Evolutionary conservation across 176 grass and related monocot species (phyloP).

Genomic region (Leersia perrieri): DNA sequence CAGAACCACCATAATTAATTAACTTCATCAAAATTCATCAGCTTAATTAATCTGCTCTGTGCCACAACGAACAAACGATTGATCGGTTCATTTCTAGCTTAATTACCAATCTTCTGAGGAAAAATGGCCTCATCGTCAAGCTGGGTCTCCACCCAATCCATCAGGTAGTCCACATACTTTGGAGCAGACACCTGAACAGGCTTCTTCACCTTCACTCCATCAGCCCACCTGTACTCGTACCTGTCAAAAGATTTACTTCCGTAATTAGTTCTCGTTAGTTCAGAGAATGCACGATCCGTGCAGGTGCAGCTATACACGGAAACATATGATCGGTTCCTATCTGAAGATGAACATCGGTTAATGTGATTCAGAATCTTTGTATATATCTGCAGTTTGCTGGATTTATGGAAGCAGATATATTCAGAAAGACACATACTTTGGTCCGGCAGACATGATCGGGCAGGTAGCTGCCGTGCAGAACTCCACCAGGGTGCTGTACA

Average conservation of each 20-base stretch:
- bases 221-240: constrained; percentile 94
- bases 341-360: neutral
- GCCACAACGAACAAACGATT: too few species aligned
- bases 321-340: neutral
- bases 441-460: constrained; percentile 84
- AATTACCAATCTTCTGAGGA: constrained; percentile 81
- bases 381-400: neutral
- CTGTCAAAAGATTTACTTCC: constrained; percentile 24
- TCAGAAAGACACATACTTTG: constrained; percentile 53
- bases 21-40: neutral
- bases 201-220: constrained; percentile 85
- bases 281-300: neutral
- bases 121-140: constrained; percentile 88
- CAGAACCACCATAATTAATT: neutral
- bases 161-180: constrained; percentile 92
- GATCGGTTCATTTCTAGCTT: neutral
- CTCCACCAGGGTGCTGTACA: constrained; percentile 83
- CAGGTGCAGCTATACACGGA: neutral
- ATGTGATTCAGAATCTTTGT: neutral
- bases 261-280: neutral
- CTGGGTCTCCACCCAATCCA: constrained; percentile 86
- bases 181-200: constrained; percentile 83
- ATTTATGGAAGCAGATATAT: neutral
- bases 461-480: constrained; percentile 90
- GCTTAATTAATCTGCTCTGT: neutral